Evolutionary conservation across 306 rosid species (phyloP).

Genomic region (Senna tora): DNA sequence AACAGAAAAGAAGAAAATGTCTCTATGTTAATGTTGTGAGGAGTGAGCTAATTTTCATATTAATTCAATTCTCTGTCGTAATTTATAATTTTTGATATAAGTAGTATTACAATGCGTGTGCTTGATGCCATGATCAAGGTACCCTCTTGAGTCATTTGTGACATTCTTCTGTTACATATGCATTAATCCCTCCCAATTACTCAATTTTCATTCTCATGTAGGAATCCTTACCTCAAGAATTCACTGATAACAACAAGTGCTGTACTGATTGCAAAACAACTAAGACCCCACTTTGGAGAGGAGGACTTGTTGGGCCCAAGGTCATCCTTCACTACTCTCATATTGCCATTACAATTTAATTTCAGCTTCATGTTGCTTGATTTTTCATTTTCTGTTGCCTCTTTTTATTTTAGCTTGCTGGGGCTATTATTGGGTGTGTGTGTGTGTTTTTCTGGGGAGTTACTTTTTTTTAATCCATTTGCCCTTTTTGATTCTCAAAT

Average conservation of each 20-base stretch:
- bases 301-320: slow-evolving; percentile 64
- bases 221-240: slow-evolving; percentile 31
- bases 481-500: neutral
- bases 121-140: too few relatives aligned
- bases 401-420: too few relatives aligned
- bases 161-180: neutral
- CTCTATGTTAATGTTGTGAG: slow-evolving; percentile 1
- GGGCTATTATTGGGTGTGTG: neutral
- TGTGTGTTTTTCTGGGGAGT: neutral
- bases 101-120: too few relatives aligned
- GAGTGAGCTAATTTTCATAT: neutral
- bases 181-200: neutral
- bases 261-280: slow-evolving; percentile 55
- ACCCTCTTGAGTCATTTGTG: neutral
- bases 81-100: too few relatives aligned
- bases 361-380: neutral
- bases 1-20: slow-evolving; percentile 35
- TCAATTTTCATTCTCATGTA: slow-evolving; percentile 1
- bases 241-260: slow-evolving; percentile 34
- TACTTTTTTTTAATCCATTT: neutral
- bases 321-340: slow-evolving; percentile 28
- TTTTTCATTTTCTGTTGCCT: neutral
- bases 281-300: slow-evolving; percentile 65
- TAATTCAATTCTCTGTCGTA: too few relatives aligned
- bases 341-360: neutral